Conservation (phyloP, 352 stramenopile species). For the Phytopythium ostracodes region DNA sequence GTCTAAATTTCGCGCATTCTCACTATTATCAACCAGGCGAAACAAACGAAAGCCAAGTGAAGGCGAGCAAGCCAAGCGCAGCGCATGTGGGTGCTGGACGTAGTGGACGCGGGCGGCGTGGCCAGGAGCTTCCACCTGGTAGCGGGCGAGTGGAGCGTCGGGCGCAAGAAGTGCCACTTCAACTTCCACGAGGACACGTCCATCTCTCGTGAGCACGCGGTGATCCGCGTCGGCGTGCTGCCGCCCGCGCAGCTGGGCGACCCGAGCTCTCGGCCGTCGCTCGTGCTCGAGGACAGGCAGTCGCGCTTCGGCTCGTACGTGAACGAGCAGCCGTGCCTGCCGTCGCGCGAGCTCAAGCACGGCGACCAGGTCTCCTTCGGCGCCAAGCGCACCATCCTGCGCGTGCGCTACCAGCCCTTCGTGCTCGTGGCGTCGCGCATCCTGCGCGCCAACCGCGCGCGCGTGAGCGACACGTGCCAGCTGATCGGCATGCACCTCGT, state of each 20-base stretch:
- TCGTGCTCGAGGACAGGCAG: slow-evolving; percentile 74
- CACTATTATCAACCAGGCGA: too few relatives aligned
- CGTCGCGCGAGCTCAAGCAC: slow-evolving; percentile 41
- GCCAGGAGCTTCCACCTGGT: slow-evolving; percentile 77
- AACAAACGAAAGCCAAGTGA: too few relatives aligned
- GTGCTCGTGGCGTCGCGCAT: slow-evolving; percentile 78
- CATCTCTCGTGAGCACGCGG: slow-evolving; percentile 76
- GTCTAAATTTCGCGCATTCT: too few relatives aligned
- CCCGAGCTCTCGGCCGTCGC: slow-evolving; percentile 45
- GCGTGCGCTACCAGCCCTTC: slow-evolving; percentile 78
- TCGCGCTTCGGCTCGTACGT: slow-evolving; percentile 88
- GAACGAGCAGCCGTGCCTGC: slow-evolving; percentile 67
- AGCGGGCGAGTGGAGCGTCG: slow-evolving; percentile 80
- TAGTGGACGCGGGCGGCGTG: slow-evolving; percentile 30
- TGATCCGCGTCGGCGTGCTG: slow-evolving; percentile 70
- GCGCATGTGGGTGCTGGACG: slow-evolving; percentile 76
- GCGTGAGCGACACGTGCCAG: slow-evolving; percentile 75
- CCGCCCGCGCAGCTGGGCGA: slow-evolving; percentile 52
- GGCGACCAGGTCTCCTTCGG: slow-evolving; percentile 82
- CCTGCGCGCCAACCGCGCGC: slow-evolving; percentile 43
- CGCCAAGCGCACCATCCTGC: slow-evolving; percentile 75
- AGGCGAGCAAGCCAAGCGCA: background rate
- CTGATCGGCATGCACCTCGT: slow-evolving; percentile 80
- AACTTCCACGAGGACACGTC: slow-evolving; percentile 80
- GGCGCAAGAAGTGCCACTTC: slow-evolving; percentile 80